A percentile compares a stretch with the other conserved stretches of the same genome.
Evolutionary conservation across 164 flowering plant genomes (phyloP).

Genomic region (Pachysandra terminalis): DNA sequence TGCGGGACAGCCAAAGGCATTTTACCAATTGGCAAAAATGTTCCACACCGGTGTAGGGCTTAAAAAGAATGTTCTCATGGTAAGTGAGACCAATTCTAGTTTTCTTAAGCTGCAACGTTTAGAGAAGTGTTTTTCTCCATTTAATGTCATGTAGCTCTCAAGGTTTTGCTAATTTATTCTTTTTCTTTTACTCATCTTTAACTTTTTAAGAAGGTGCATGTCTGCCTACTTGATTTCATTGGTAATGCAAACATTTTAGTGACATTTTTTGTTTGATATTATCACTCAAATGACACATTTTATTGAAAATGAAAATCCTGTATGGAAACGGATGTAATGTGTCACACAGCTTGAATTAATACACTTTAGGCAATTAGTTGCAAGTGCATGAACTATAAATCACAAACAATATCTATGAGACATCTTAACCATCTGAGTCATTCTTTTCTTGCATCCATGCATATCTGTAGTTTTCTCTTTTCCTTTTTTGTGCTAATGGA

Average conservation of each 20-base stretch:
- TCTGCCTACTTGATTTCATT: no score
- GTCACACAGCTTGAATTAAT: not conserved
- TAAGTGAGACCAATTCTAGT: conserved; percentile 23
- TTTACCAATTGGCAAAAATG: conserved; percentile 96
- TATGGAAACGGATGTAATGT: no score
- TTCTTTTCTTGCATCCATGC: no score
- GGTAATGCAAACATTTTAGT: no score
- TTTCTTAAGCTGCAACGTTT: not conserved
- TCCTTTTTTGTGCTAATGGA: not conserved
- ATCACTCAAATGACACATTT: no score
- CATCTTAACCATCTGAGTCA: no score
- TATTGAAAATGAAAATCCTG: no score
- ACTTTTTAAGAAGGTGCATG: no score
- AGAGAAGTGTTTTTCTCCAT: not conserved
- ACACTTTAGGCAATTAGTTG: not conserved
- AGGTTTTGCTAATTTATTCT: no score
- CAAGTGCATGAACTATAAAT: not conserved
- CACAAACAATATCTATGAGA: not conserved
- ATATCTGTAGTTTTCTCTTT: not conserved
- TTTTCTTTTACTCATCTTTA: no score
- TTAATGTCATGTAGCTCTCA: no score
- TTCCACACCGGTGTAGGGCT: conserved; percentile 92
- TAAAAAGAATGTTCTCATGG: conserved; percentile 74
- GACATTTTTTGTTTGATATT: no score
- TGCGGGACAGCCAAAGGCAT: conserved; percentile 94